Evolutionary conservation across 2,329 filamentous ascomycete species (phyloP), one percentile per base, ranked within the genome.

Genomic region (Nemania serpens): DNA sequence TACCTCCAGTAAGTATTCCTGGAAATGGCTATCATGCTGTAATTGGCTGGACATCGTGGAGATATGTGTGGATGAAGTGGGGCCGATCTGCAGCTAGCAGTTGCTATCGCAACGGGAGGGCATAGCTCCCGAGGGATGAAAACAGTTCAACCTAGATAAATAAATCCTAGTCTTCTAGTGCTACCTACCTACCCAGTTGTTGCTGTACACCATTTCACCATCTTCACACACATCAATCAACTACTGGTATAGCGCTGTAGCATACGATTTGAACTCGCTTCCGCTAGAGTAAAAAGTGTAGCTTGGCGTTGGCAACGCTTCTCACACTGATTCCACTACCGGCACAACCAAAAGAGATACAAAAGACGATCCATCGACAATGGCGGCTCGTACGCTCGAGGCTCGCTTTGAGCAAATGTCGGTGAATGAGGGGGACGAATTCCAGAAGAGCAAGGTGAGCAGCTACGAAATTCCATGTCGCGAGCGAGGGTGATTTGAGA

Each of bases 391-490:
- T 69, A 87, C 86, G 53, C 82, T 98, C 48, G 94, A 97, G 79
- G 82, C 90, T 77, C 91, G 91, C 70, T 91, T 98, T 73, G 93
- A 97, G 86, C 89, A 88, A 76, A 86, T 97, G 79, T 89, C 91
- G 18, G 91, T 97, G 64, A 89, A 91, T 70, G 93, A 97, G 73
- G 93, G 97, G 77, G 96, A 94, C 73, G 89, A 91, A 25, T 88
- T 90, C 74, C 81, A 86, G 68, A 96, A 96, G 78, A 77, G 86
- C 63, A 96, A 96, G 87, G 63, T 66, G 33, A 33, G 93, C 94
- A 81, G 59, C 5, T 13, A 15, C 7, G 10, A 15, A 29, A 39
- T 5, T 39, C 36, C 5, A 39, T 12, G 36, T 13, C 4, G 11
- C 36, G 4, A n/a, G 6, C 34, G 34, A 36, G 34, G 12, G 34